Evolutionary conservation across 164 flowering plant species (phyloP), one percentile per base, ranked within the genome.

Genomic region (Macadamia integrifolia): DNA sequence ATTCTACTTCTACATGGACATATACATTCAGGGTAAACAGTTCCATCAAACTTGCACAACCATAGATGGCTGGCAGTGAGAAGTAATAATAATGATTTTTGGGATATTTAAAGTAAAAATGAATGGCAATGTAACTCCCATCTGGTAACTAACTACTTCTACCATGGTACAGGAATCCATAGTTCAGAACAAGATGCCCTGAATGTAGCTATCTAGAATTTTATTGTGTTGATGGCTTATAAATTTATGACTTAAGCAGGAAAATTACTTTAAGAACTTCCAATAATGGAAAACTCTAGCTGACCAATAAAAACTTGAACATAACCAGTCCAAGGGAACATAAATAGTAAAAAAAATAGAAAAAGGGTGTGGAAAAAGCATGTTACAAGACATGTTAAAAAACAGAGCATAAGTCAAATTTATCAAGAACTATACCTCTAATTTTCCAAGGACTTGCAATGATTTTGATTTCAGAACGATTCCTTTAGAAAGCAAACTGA

Each of bases 401-500:
- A 29, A 18, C 17, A 12, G 28, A 29, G 0, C 13, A 8, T 44
- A 40, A 60, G n/a, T 58, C 23, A 14, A 43, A 10, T 12, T 7
- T 28, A 13, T 49, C 10, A 58, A 52, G 23, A 23, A 23, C 23
- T 66, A 66, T 80, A 93, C 98, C 98, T 82, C 61, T 71, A 76
- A 77, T 80, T 88, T 80, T 65, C 93, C 23, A 23, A 23, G 23
- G 23, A 23, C 23, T 23, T 23, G 23, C 23, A 23, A 23, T 23
- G 23, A 23, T 87, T 86, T 90, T 58, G 96, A 83, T 80, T 94
- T 94, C 29, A 94, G 93, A 69, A 85, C 82, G 49, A 90, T 82
- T 50, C 93, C 97, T 78, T 94, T 97, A 35, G 88, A 76, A 44
- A 92, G 95, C 66, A 94, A 79, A 79, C 89, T 85, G 72, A 90